Evolutionary conservation across 2,329 filamentous ascomycete genomes (phyloP).

Genomic region (Neonectria sp.): DNA sequence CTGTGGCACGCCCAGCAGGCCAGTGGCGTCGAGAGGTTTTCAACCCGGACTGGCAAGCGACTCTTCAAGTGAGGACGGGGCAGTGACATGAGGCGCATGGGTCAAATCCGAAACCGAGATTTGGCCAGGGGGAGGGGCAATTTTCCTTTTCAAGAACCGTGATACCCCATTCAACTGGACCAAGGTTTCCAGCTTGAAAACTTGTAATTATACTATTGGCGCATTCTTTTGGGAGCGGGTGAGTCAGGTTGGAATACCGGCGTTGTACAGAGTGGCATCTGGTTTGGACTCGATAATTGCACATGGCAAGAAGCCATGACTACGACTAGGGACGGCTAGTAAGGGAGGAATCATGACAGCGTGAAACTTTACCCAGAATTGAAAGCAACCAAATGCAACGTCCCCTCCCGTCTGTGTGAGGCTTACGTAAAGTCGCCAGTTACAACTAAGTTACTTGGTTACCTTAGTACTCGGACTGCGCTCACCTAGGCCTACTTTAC

Average conservation of each 20-base stretch:
- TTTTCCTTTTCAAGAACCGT: slow-evolving; percentile 21
- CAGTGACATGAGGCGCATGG: background rate
- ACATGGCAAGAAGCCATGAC: background rate
- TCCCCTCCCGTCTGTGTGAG: background rate
- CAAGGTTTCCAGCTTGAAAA: slow-evolving; percentile 4
- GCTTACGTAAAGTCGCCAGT: slow-evolving; percentile 3
- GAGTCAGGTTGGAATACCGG: background rate
- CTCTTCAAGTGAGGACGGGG: slow-evolving; percentile 64
- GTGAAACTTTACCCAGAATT: background rate
- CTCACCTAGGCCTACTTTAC: background rate
- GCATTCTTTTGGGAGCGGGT: background rate
- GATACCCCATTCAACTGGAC: slow-evolving; percentile 30
- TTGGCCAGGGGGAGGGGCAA: slow-evolving; percentile 15
- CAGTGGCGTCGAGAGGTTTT: slow-evolving; percentile 73
- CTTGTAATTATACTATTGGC: slow-evolving; percentile 11
- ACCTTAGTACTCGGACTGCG: background rate
- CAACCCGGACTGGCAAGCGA: slow-evolving; percentile 65
- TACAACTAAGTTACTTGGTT: background rate
- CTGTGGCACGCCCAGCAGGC: slow-evolving; percentile 74
- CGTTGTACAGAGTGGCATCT: slow-evolving; percentile 1
- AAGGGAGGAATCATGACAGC: background rate
- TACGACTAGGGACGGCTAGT: too few relatives aligned
- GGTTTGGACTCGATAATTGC: background rate
- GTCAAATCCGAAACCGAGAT: slow-evolving; percentile 2
- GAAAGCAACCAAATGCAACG: background rate